Evolutionary conservation across 164 flowering plant genomes (phyloP), one percentile per base, ranked within the genome.

Genomic region (Buxus sempervirens): DNA sequence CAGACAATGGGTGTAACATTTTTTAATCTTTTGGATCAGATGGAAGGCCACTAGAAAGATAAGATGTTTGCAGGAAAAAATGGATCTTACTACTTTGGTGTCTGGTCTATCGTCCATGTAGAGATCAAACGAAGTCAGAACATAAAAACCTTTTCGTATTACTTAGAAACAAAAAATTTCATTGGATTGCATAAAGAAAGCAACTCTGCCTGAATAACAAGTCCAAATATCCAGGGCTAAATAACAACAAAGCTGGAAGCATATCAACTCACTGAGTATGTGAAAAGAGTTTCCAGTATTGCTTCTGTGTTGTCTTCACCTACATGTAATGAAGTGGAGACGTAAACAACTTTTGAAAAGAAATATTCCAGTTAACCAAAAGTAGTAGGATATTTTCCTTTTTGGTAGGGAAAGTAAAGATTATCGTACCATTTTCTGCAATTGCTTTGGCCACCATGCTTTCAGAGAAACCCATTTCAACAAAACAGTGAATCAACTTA

Each of bases 241-340:
- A 32, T 32, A 7, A 32, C 38, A 32, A 32, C 7, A 32, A 3
- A 69, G 41, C 21, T 24, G 63, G 22, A 53, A 41, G 2, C 25
- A 22, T 25, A 45, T 45, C 18, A 36, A 67, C 79, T 77, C 54
- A 73, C 80, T 24, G 80, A 66, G 28, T 70, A 67, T 54, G 74
- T 60, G 20, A 77, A 69, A 13, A 77, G 74, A 41, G 72, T 70
- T 70, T 77, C 80, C 9, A 77, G 64, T 60, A 77, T 42, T 27
- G 26, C 59, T 18, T 77, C 77, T 38, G 69, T 10, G 55, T 77
- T 32, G 13, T 36, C 70, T 49, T 77, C 77, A 10, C 75, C 77
- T 77, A 42, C 67, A 72, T 20, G 56, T 15, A 55, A 59, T 5
- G 65, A n/a, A 54, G 16, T 45, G 24, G 13, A 23, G 13, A 25